Evolutionary conservation across 495 filamentous ascomycete species (phyloP), one percentile per base, ranked within the genome.

Genomic region (Talaromyces stipitatus): DNA sequence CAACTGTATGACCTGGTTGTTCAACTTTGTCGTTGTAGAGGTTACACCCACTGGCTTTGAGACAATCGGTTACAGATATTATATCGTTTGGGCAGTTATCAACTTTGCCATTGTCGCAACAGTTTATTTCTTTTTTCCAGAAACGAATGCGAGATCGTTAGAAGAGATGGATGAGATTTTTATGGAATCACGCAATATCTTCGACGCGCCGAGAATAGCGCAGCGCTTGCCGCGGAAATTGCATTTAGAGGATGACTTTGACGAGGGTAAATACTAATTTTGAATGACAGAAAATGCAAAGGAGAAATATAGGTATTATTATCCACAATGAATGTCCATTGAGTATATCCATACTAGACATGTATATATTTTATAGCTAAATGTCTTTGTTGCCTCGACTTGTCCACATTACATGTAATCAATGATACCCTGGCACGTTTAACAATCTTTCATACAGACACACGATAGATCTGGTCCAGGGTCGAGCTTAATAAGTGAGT

Each of bases 151-250:
- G 4, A 79, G 85, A 18, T 82, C 83, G 3, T 78, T 90, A n/a
- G 87, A 90, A 62, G 87, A 90, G 65, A 88, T 90, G 56, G 87
- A 90, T 63, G 79, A 87, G 59, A 85, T 87, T 60, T 88, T 88
- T 57, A 50, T 66, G 23, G 68, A 64, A 56, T 70, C 68, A 12
- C 64, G 64, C 43, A 60, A 30, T 23, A 62, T 68, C 32, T 63
- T 71, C 12, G 70, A 71, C 50, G 64, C 68, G 7, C 64, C 65
- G n/a, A 58, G 63, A 1, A 50, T 72, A 41, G 70, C 70, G 4
- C 60, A 65, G 12, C 51, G 57, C 9, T 50, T 72, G 60, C 70
- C 68, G 5, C 36, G 36, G 41, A 62, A 41, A 30, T 16, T 36
- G 12, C 18, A 22, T 26, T 20, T 20, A 3, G 8, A 2, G 9